phyloP scores from a whole-genome alignment of 352 stramenopile genomes.

The Pythium rishiriense region DNA sequence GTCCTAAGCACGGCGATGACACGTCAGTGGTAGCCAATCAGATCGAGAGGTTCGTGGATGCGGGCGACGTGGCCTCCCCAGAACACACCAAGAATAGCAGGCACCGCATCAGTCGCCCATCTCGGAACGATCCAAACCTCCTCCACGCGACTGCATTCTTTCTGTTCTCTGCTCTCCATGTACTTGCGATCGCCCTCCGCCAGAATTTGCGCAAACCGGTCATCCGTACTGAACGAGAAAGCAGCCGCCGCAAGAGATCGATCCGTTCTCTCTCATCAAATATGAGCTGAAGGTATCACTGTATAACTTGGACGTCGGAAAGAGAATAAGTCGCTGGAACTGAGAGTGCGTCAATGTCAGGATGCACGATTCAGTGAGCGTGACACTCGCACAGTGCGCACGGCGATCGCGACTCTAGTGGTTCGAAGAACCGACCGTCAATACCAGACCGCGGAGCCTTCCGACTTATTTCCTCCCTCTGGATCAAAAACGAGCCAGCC shows the following conservation, averaged over 20 bases:
- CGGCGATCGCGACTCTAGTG: no score
- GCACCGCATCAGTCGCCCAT: not conserved
- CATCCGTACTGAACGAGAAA: not conserved
- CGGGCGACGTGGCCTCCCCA: constrained; percentile 32
- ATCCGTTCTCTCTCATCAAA: no score
- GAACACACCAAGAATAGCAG: constrained; percentile 2
- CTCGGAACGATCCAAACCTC: not conserved
- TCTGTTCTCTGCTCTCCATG: not conserved
- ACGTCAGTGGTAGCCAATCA: constrained; percentile 31
- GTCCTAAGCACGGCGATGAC: constrained; percentile 22
- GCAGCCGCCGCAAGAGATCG: not conserved
- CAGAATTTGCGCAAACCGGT: constrained; percentile 10
- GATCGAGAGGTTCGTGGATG: constrained; percentile 5
- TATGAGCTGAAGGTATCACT: no score
- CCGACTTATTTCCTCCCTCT: constrained; percentile 1
- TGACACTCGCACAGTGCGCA: no score
- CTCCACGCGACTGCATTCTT: not conserved
- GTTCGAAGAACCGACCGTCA: no score
- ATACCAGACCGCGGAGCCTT: no score
- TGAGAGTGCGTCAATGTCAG: not conserved
- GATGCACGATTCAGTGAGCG: no score
- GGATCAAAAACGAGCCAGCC: constrained; percentile 7
- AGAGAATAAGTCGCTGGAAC: constrained; percentile 14
- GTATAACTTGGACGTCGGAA: no score
- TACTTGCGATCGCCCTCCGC: not conserved